Evolutionary conservation across 352 stramenopile genomes (phyloP), one percentile per base, ranked within the genome.

Genomic region (Globisporangium paroecandrum): DNA sequence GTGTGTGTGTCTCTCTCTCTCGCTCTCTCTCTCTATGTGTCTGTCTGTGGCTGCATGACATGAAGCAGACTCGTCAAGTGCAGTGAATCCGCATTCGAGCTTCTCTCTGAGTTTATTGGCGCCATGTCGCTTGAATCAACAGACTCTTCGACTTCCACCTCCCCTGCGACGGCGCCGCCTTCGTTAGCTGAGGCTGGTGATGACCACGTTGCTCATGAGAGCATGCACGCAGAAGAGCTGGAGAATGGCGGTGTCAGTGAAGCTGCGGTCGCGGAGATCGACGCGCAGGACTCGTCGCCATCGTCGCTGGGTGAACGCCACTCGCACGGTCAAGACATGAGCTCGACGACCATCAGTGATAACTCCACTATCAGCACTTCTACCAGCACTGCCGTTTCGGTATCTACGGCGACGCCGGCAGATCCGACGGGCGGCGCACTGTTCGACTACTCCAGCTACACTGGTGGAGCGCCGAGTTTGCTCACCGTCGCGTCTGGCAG

Each of bases 391-490:
- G 6, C 6, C 22, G 43, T 51, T 22, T 9, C 43, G 5, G 43
- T 51, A 27, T 49, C 47, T 24, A 4, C 6, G 2, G 18, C 5
- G 20, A 22, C 22, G 1, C 27, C 58, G 6, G 38, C 43, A 2
- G 64, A 62, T 25, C 58, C 74, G 4, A 72, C 72, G 4, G 62
- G 68, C 15, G 60, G 59, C 0, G 69, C 74, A 18, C 73, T 86
- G 3, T 84, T 86, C 41, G 75, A 84, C 57, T 69, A 81, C 38
- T 84, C 76, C 27, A 84, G 77, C 36, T 83, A 81, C 65, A 83
- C 77, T 13, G 77, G 75, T 15, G 77, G 77, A 22, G 76, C 77
- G 22, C 76, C 74, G n/a, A 72, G 67, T 62, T 38, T 81, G 41
- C 73, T 82, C 24, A 68, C 60, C 24, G 74, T 74, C 29, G 67